Evolutionary conservation across 345 rosid genomes (phyloP), one percentile per base, ranked within the genome.

Genomic region (Linum usitatissimum): DNA sequence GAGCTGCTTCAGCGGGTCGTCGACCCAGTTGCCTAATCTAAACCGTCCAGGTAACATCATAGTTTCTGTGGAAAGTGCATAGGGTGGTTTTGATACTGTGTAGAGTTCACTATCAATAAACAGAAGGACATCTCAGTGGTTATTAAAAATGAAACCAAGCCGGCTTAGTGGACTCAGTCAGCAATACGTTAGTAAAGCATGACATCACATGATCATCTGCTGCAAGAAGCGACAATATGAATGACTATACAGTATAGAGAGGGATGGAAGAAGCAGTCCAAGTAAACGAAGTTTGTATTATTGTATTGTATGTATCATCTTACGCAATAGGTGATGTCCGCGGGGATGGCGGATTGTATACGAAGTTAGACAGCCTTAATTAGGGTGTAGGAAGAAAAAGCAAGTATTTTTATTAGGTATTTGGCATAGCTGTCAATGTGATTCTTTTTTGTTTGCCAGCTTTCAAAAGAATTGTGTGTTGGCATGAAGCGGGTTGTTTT

Each of bases 1-100:
- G 97, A 90, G 72, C 86, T 84, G 49, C 77, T 93, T 62, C 87
- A 83, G 60, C 81, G 75, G 30, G 66, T 70, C 1, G 95, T 23
- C 28, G 28, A 85, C 39, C 61, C 18, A 14, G 71, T 42, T 55
- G 73, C 21, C 48, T 54, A 54, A 18, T 54, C 23, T 10, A 54
- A 54, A 21, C 19, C 23, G n/a, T 21, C 57, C 23, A n/a, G 19
- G 57, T n/a, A n/a, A 8, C 20, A 54, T 53, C 17, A 6, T n/a
- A n/a, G 57, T 54, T 21, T n/a, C n/a, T 54, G 57, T 54, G 57
- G 13, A 15, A 7, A 2, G 48, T 40, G 7, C 48, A 40, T 12
- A 40, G 10, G 45, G 45, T 40, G 48, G 48, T 7, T 2, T 40
- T 40, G 6, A 23, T 23, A 23, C 28, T 23, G 28, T 23, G 28